Evolutionary conservation across 805 yeast genomes (phyloP), one percentile per base, ranked within the genome.

Genomic region (Saturnispora gosingensis): DNA sequence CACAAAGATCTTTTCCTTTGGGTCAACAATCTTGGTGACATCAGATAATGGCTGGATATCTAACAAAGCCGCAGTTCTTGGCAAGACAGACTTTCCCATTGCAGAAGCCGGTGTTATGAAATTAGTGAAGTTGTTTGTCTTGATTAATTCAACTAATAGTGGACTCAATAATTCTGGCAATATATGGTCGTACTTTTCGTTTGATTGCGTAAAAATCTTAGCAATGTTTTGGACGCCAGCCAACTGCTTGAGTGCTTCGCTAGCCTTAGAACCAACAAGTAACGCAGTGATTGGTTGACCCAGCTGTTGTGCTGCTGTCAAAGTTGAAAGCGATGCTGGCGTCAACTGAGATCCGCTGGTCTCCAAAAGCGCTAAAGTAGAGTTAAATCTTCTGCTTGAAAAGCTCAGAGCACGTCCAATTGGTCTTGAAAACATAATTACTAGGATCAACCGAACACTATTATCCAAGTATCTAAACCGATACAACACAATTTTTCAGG

Each of bases 1-100:
- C 38, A 84, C 82, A 68, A 91, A 93, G 7, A 93, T 85, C 55
- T 76, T 78, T 28, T 44, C 39, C 16, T 44, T 30, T 16, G 78
- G 74, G 48, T 80, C 72, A 57, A 77, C 78, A 39, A 91, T 83
- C 61, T 78, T 77, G 58, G 77, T 78, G 53, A 93, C 76, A 64
- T 91, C 98, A 27, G 91, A 81, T 48, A 93, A 70, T 28, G 97
- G 97, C 71, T 91, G 97, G 22, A 79, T 76, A 62, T 91, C 95
- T 47, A 91, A 70, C 52, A 85, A 62, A 1, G 97, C 97, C 34
- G 88, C 95, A 22, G 85, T 75, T 58, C 98, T 77, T 39, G 99
- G 98, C 46, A 93, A 70, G 32, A 90, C 71, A 54, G 84, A 84
- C 67, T 90, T 89, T 48, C 97, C 97, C 22, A 83, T 83, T 1